phyloP scores from a whole-genome alignment of 2,329 filamentous ascomycete species.

The Pseudofabraea citricarpa region DNA sequence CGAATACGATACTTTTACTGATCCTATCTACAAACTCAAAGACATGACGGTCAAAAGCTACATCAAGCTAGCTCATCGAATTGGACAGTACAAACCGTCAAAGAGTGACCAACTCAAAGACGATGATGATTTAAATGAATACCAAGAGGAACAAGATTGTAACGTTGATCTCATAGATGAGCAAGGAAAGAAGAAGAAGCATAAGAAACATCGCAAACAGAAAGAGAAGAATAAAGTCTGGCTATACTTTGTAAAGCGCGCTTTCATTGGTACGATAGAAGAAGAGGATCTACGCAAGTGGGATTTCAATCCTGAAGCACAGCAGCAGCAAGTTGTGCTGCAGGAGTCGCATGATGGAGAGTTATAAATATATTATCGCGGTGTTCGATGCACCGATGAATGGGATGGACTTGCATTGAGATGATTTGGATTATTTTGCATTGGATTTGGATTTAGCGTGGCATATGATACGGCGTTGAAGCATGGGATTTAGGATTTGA shows the following conservation, averaged over 20 bases:
- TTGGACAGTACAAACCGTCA: constrained; percentile 50
- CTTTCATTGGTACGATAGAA: constrained; percentile 72
- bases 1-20: constrained; percentile 80
- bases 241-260: constrained; percentile 71
- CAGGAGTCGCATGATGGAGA: background rate
- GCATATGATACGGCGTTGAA: no score
- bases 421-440: no score
- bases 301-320: background rate
- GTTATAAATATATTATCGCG: no score
- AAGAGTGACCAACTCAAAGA: constrained; percentile 26
- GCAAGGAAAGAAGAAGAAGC: constrained; percentile 33
- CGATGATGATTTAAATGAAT: constrained; percentile 18
- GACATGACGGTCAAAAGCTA: constrained; percentile 84
- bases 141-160: constrained; percentile 24
- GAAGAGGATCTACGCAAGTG: constrained; percentile 52
- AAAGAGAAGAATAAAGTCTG: constrained; percentile 63
- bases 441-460: no score
- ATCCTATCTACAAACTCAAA: constrained; percentile 67
- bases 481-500: no score
- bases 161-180: constrained; percentile 24
- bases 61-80: constrained; percentile 73
- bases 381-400: background rate
- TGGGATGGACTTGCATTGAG: background rate
- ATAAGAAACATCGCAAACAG: constrained; percentile 48
- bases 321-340: background rate